Conservation (phyloP, 2,329 filamentous ascomycete species). For the Pseudonectria foliicola region DNA sequence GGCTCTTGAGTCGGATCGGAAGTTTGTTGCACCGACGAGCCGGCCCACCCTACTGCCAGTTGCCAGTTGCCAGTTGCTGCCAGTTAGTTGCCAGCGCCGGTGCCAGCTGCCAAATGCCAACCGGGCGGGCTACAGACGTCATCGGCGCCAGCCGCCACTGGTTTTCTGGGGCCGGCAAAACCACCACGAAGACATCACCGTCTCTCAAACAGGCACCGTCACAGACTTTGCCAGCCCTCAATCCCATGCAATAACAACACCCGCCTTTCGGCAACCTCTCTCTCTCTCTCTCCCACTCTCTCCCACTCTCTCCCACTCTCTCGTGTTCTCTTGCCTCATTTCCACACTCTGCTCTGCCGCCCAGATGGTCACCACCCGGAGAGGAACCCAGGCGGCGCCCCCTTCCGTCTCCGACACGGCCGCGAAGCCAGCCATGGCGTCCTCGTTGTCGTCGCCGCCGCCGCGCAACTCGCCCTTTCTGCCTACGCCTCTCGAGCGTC, state of each 20-base stretch:
- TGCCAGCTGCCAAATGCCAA: no score
- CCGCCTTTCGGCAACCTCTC: background rate
- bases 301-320: conserved; percentile 2
- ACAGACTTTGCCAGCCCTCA: background rate
- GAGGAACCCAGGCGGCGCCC: conserved; percentile 15
- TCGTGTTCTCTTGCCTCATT: background rate
- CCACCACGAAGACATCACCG: conserved; percentile 4
- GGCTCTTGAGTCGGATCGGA: no score
- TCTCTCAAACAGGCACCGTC: background rate
- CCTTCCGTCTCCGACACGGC: conserved; percentile 7
- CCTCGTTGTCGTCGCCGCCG: conserved; percentile 22
- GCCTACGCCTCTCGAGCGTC: conserved; percentile 60
- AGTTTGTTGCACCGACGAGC: background rate
- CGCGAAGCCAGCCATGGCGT: conserved; percentile 8
- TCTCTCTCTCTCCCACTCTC: no score
- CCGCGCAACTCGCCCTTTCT: conserved; percentile 51
- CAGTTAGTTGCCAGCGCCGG: no score
- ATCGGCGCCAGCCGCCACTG: conserved; percentile 10
- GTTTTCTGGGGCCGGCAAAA: conserved; percentile 10
- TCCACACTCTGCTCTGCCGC: background rate
- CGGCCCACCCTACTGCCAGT: no score
- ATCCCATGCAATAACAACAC: conserved; percentile 1
- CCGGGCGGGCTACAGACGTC: no score
- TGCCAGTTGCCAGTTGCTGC: background rate
- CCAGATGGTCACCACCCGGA: conserved; percentile 22